A percentile compares a stretch with the other conserved stretches of the same genome.
These are phyloP conservation scores for Diaporthe sp. DNA, from an alignment of 2,329 filamentous ascomycete genomes.

Conservation along the genomic window DNA sequence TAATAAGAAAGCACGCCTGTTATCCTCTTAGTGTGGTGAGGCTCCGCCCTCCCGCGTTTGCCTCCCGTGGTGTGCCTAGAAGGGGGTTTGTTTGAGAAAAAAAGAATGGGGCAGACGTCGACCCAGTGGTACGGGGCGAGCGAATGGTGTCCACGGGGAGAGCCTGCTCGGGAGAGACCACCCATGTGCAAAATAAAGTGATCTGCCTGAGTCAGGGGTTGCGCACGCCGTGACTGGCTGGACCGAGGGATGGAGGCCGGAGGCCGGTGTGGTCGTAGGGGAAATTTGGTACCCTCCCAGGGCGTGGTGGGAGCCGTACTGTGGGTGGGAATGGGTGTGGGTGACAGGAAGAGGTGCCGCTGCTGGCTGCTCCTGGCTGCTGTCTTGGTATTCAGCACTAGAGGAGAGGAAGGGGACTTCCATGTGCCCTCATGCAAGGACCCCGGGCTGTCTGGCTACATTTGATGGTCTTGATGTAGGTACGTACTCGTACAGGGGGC, in stretches of 20 bases:
- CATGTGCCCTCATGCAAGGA: slow-evolving; percentile 30
- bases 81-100: slow-evolving; percentile 15
- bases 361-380: background rate
- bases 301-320: slow-evolving; percentile 28
- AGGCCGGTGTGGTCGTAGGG: slow-evolving; percentile 32
- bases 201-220: slow-evolving; percentile 39
- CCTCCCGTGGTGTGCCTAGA: slow-evolving; percentile 21
- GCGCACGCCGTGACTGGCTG: slow-evolving; percentile 35
- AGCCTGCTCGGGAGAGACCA: slow-evolving; percentile 34
- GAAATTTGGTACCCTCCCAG: slow-evolving; percentile 36
- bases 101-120: slow-evolving; percentile 17
- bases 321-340: slow-evolving; percentile 29
- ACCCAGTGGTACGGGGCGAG: slow-evolving; percentile 24
- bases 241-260: slow-evolving; percentile 16
- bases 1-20: slow-evolving; percentile 18
- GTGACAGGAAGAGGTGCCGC: slow-evolving; percentile 16
- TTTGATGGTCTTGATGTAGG: background rate
- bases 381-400: slow-evolving; percentile 29
- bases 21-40: slow-evolving; percentile 2
- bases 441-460: slow-evolving; percentile 20
- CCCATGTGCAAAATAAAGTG: slow-evolving; percentile 30
- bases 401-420: slow-evolving; percentile 6
- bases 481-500: slow-evolving; percentile 1
- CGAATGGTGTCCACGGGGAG: slow-evolving; percentile 27
- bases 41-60: slow-evolving; percentile 29